Evolutionary conservation across 1,139 yeast species (phyloP), one percentile per base, ranked within the genome.

Genomic region (Torulaspora globosa): DNA sequence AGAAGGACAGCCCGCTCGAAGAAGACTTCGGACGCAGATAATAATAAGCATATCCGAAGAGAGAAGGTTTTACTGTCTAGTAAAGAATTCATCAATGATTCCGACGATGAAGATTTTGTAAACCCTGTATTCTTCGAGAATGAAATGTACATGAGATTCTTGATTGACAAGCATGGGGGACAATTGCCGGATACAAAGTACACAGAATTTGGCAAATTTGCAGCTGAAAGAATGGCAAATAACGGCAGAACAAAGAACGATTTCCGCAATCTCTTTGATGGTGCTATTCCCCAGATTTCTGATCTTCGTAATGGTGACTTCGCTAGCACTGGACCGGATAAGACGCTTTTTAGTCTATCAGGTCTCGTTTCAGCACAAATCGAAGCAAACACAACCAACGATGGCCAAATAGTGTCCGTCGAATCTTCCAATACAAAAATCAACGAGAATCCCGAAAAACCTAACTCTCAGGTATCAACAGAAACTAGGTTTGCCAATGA

Each of bases 121-220:
- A 53, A 54, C 33, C 54, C 66, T 5, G 48, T 57, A 3, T 64
- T 64, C 39, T 65, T 59, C 46, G 67, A 65, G 46, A 65, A 65
- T 48, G 69, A 65, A 46, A 57, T 56, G 58, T 63, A 55, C 39
- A 49, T 63, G 61, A 58, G 66, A 45, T 60, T 53, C 50, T 41
- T 63, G 39, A 47, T 61, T 7, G 65, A 63, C 45, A 62, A 48
- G 33, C 43, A 57, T 43, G 39, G 50, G 19, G 66, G 67, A 2
- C 55, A 54, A 31, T 43, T 63, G 10, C 49, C 67, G 1, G 49
- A 54, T 8, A 58, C 54, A 2, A 53, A 58, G 30, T 55, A 50
- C 30, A 33, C 39, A 0, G 36, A 47, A 26, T 63, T 63, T 48
- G 59, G 56, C 9, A 51, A 51, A 33, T 65, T 65, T 50, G 47